These are phyloP conservation scores for Salmacisia buchloeana DNA, from an alignment of 1,284 basidiomycete species.

Conservation along the genomic window DNA sequence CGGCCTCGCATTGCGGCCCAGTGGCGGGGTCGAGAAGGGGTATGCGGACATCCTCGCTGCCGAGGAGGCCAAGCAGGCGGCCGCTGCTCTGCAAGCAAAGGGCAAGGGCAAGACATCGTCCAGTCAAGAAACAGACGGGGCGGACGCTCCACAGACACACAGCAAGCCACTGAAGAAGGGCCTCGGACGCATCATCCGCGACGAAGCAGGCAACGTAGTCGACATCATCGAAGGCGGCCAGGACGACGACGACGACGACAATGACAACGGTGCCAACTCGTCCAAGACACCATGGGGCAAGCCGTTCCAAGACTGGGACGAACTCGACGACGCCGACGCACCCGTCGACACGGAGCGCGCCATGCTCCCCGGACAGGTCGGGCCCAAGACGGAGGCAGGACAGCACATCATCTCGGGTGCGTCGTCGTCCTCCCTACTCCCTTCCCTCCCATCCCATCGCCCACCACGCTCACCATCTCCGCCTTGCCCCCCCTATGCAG, in stretches of 20 bases:
- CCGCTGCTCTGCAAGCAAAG: neutral
- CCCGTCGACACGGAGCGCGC: conserved; percentile 4
- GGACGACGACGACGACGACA: conserved; percentile 56
- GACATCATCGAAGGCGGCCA: conserved; percentile 62
- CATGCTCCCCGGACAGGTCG: neutral
- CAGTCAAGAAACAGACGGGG: too few species aligned
- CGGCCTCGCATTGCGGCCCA: conserved; percentile 11
- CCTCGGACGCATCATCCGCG: conserved; percentile 77
- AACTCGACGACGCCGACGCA: conserved; percentile 9
- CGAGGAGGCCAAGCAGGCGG: neutral
- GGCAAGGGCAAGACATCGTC: conserved; percentile 3
- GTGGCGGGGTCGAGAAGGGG: conserved; percentile 11
- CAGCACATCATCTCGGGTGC: neutral
- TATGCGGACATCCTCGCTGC: neutral
- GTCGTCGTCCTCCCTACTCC: neutral
- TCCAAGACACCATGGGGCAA: conserved; percentile 48
- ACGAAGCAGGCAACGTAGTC: conserved; percentile 72
- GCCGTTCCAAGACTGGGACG: conserved; percentile 20
- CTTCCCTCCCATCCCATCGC: too few species aligned
- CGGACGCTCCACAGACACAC: too few species aligned
- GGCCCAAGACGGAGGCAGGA: neutral
- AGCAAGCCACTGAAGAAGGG: conserved; percentile 58
- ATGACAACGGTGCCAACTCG: conserved; percentile 33
- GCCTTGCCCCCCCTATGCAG: conserved; percentile 37
- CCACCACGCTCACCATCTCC: neutral